Conservation (phyloP, 805 yeast genomes). For the Wickerhamomyces alni region DNA sequence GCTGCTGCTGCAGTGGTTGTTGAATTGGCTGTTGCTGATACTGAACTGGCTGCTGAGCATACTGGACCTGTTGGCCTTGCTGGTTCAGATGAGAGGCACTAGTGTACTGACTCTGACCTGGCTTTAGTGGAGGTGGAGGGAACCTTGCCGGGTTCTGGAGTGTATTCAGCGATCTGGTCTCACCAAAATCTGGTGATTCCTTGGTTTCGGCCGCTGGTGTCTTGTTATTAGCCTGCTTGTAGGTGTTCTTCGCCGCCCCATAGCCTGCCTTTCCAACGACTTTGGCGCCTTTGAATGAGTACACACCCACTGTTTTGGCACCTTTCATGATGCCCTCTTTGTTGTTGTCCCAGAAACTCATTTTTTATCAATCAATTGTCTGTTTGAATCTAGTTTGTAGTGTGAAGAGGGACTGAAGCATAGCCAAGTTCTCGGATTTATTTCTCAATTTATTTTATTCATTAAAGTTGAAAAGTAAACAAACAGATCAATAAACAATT, state of each 20-base stretch:
- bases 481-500: neutral
- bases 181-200: constrained; percentile 5
- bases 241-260: constrained; percentile 31
- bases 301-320: constrained; percentile 29
- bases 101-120: constrained; percentile 30
- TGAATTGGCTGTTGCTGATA: constrained; percentile 8
- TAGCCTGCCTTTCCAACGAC: constrained; percentile 35
- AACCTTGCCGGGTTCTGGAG: constrained; percentile 18
- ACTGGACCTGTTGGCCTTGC: constrained; percentile 4
- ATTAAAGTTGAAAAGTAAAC: constrained; percentile 3
- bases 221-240: neutral
- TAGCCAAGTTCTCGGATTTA: too few relatives aligned
- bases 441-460: too few relatives aligned
- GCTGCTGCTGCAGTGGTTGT: constrained; percentile 4
- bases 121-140: constrained; percentile 34
- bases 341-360: constrained; percentile 36
- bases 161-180: constrained; percentile 6
- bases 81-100: constrained; percentile 13
- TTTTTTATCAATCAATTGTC: too few relatives aligned
- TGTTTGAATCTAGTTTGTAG: neutral
- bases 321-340: constrained; percentile 33
- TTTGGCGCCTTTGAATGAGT: constrained; percentile 33
- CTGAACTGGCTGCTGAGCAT: constrained; percentile 5
- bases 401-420: neutral
- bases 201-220: neutral